These are phyloP conservation scores for Blastobotrys serpentis DNA, from an alignment of 1,139 yeast genomes.

Conservation along the genomic window DNA sequence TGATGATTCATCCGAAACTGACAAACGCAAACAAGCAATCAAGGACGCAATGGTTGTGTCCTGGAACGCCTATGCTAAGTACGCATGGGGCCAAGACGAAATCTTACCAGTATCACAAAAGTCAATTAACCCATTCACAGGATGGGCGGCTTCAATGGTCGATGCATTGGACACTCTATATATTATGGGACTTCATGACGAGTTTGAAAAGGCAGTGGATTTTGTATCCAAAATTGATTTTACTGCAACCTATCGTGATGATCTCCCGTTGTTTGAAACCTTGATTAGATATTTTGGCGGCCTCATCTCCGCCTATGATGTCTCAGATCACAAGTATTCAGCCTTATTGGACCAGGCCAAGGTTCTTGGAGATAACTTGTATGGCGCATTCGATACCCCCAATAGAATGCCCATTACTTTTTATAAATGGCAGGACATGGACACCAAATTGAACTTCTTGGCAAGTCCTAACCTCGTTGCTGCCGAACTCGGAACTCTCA, in stretches of 20 bases:
- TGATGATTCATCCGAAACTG: constrained; percentile 13
- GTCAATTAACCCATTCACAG: constrained; percentile 44
- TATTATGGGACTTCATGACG: constrained; percentile 58
- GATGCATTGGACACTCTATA: constrained; percentile 70
- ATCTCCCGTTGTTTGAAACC: constrained; percentile 67
- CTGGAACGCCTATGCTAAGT: constrained; percentile 58
- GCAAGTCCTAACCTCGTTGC: constrained; percentile 46
- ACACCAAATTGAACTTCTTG: constrained; percentile 31
- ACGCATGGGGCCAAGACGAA: constrained; percentile 73
- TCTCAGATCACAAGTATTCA: constrained; percentile 55
- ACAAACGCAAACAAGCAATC: constrained; percentile 43
- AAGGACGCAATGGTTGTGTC: constrained; percentile 53
- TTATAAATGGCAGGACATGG: constrained; percentile 54
- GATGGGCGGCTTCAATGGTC: constrained; percentile 55
- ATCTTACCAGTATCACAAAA: constrained; percentile 41
- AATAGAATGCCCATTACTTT: constrained; percentile 64
- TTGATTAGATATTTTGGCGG: constrained; percentile 74
- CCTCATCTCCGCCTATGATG: constrained; percentile 64
- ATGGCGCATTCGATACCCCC: constrained; percentile 70
- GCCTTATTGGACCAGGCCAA: constrained; percentile 56
- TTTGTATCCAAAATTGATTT: constrained; percentile 57
- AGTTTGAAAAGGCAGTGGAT: constrained; percentile 52
- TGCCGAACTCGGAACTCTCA: constrained; percentile 67
- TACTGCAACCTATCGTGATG: constrained; percentile 40
- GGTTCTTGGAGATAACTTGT: constrained; percentile 62